Base-by-base conservation (phyloP, 441 rosid genomes). In the Populus hybrid region DNA sequence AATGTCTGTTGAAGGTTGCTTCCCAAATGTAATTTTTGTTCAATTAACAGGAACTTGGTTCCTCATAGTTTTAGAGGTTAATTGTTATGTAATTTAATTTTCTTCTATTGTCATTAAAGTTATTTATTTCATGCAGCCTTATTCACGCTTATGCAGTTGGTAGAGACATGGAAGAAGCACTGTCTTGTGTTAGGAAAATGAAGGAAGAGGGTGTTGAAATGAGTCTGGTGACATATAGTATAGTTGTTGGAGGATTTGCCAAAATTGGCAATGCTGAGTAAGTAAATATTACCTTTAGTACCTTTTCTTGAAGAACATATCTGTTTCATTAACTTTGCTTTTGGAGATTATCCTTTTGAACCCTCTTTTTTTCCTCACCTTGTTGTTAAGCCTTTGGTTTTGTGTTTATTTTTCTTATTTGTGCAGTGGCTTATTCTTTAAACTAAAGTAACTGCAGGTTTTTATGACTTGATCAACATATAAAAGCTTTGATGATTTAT, bases 121-220 rank as follows among this genome's bases (percentile, higher is more conserved):
- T n/a, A n/a, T n/a, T n/a, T n/a, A n/a, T n/a, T n/a, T n/a, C n/a
- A n/a, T n/a, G n/a, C n/a, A n/a, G n/a, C n/a, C n/a, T n/a, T n/a
- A n/a, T n/a, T n/a, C n/a, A n/a, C n/a, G n/a, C n/a, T 77, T 95
- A 94, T 86, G 93, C 98, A 87, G 97, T 92, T 83, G 98, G 98
- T 84, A 87, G 97, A 90, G 97, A 95, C 89, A 92, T 95, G 97
- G 97, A 94, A 64, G 99, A 95, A 89, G 98, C 99, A 67, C 64
- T 94, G 64, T 91, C 91, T 61, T 94, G 99, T 84, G 93, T 87
- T 76, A 88, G 98, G 86, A 95, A 94, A 86, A 95, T 94, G 98
- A 92, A 88, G 86, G 97, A 91, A 85, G 97, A 94, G 81, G 91
- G 93, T 53, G 78, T 94, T 33, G 94, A 90, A 85, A 84, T 92